Percentiles rank a stretch among this genome's conserved stretches.
Evolutionary conservation across 139 green algal genomes (phyloP).

Genomic region (Volvox africanus): DNA sequence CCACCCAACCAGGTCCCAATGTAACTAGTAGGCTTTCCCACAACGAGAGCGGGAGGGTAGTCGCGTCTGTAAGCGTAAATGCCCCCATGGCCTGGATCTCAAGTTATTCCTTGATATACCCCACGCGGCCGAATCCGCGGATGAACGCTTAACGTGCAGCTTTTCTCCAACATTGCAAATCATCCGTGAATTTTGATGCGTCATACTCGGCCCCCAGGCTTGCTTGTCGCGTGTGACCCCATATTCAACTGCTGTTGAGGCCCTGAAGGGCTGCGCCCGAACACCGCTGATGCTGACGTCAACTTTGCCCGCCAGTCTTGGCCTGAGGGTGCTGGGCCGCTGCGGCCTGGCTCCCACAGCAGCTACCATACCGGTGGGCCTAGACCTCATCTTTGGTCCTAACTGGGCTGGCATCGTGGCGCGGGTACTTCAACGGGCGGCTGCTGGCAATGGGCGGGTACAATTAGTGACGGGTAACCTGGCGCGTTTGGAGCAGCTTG

Average conservation of each 20-base stretch:
- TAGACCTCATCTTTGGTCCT: neutral
- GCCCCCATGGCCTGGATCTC: no score
- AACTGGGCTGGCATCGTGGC: conserved; percentile 2
- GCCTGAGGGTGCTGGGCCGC: neutral
- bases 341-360: conserved; percentile 13
- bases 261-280: conserved; percentile 14
- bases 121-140: no score
- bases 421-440: neutral
- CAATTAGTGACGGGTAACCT: conserved; percentile 13
- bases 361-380: neutral
- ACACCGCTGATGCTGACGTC: conserved; percentile 1
- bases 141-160: no score
- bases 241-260: conserved; percentile 14
- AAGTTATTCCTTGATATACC: no score
- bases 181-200: no score
- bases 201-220: neutral
- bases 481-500: conserved; percentile 28
- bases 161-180: no score
- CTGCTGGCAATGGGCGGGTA: neutral
- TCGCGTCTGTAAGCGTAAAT: no score
- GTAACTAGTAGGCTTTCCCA: no score
- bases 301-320: conserved; percentile 19
- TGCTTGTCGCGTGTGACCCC: neutral
- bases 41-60: no score
- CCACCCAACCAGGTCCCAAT: no score